phyloP scores from a whole-genome alignment of 2,329 filamentous ascomycete species.

The Colletotrichum magnum region DNA sequence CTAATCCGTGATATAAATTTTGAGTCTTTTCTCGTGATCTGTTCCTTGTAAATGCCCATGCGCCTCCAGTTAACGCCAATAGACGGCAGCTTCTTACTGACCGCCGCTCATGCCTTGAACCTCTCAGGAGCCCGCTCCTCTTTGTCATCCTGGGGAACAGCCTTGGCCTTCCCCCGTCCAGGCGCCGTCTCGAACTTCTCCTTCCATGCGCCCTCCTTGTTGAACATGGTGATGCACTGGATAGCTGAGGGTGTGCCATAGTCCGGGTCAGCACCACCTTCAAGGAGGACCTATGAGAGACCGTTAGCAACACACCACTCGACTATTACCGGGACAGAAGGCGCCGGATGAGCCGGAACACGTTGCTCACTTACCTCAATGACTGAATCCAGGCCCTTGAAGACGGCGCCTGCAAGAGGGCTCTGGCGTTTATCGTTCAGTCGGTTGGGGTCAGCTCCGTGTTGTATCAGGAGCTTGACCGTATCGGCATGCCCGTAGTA shows the following conservation, averaged over 20 bases:
- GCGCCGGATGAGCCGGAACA: background rate
- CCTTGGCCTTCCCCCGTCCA: constrained; percentile 60
- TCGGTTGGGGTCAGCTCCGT: constrained; percentile 76
- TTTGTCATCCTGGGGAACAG: constrained; percentile 25
- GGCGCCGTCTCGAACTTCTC: constrained; percentile 63
- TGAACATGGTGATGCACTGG: constrained; percentile 65
- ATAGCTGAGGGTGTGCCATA: constrained; percentile 64
- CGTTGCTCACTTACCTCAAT: constrained; percentile 61
- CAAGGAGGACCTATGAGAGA: constrained; percentile 58
- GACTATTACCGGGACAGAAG: no score
- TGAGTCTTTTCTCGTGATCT: no score
- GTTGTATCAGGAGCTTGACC: constrained; percentile 70
- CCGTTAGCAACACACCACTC: background rate
- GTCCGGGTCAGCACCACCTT: constrained; percentile 68
- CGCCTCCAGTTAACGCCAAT: no score
- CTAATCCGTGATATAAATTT: no score
- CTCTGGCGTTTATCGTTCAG: constrained; percentile 79
- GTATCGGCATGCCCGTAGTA: constrained; percentile 77
- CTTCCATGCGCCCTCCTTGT: constrained; percentile 65
- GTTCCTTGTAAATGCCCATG: no score
- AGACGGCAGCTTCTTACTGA: background rate
- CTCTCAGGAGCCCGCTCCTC: constrained; percentile 34
- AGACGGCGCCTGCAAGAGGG: constrained; percentile 78
- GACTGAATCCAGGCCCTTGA: constrained; percentile 77
- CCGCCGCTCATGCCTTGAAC: constrained; percentile 26